phyloP scores from a whole-genome alignment of 2,329 filamentous ascomycete species.

The Cladosporium sphaerospermum region DNA sequence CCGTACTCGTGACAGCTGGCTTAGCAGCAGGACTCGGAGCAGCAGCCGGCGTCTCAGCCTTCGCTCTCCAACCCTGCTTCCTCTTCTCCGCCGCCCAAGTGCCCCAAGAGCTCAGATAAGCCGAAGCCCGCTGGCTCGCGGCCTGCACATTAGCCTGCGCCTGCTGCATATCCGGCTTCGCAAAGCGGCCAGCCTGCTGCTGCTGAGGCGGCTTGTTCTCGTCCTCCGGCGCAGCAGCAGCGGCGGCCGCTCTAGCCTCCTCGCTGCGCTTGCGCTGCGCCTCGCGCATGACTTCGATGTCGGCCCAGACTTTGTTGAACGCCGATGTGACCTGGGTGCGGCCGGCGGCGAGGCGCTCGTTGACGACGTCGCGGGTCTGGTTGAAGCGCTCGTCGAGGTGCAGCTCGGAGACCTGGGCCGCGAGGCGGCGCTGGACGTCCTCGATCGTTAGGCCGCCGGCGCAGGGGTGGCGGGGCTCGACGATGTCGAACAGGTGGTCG shows the following conservation, averaged over 20 bases:
- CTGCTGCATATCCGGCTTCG: slow-evolving; percentile 45
- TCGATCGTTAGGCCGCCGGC: slow-evolving; percentile 89
- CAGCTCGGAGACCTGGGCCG: slow-evolving; percentile 87
- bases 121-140: slow-evolving; percentile 50
- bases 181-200: slow-evolving; percentile 3
- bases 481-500: slow-evolving; percentile 85
- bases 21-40: neutral
- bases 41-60: slow-evolving; percentile 3
- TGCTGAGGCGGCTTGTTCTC: slow-evolving; percentile 13
- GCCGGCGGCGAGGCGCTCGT: slow-evolving; percentile 82
- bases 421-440: slow-evolving; percentile 82
- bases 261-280: slow-evolving; percentile 60
- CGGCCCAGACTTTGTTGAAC: slow-evolving; percentile 82
- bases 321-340: slow-evolving; percentile 81
- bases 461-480: slow-evolving; percentile 87
- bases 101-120: slow-evolving; percentile 59
- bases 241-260: slow-evolving; percentile 42
- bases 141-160: slow-evolving; percentile 51
- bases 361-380: slow-evolving; percentile 74
- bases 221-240: slow-evolving; percentile 14
- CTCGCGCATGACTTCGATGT: slow-evolving; percentile 77
- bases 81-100: slow-evolving; percentile 68
- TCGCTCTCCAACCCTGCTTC: slow-evolving; percentile 42
- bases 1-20: neutral
- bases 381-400: slow-evolving; percentile 88